These are phyloP conservation scores for Cydonia oblonga DNA, from an alignment of 331 rosid genomes.

Conservation along the genomic window DNA sequence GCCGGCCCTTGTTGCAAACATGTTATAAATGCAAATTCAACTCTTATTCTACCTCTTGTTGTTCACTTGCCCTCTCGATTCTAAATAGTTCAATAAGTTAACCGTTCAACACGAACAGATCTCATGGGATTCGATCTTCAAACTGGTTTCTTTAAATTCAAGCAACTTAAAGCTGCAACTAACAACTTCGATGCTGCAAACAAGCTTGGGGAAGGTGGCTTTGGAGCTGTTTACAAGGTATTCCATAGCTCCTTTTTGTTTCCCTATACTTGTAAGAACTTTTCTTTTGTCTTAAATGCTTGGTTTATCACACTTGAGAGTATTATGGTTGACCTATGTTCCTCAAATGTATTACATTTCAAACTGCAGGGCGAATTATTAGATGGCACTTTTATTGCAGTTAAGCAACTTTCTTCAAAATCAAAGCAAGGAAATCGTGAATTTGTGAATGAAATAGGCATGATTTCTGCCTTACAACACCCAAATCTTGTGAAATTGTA, in stretches of 20 bases:
- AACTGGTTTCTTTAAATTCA: conserved; percentile 12
- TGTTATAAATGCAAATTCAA: too few relatives aligned
- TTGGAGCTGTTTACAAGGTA: conserved; percentile 20
- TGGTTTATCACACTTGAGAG: too few relatives aligned
- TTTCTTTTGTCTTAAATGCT: too few relatives aligned
- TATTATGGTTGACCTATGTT: too few relatives aligned
- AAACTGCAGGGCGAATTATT: conserved; percentile 3
- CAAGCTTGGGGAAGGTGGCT: conserved; percentile 26
- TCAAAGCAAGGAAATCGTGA: conserved; percentile 15
- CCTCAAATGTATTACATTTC: too few relatives aligned
- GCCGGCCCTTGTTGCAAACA: too few relatives aligned
- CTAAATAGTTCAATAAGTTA: neutral
- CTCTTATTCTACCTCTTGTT: too few relatives aligned
- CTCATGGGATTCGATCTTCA: conserved; percentile 16
- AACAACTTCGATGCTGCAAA: conserved; percentile 12
- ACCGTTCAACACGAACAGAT: conserved; percentile 4
- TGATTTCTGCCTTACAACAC: conserved; percentile 5
- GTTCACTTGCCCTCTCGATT: too few relatives aligned
- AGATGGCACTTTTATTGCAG: conserved; percentile 14
- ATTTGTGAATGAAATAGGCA: conserved; percentile 17
- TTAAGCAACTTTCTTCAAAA: conserved; percentile 14
- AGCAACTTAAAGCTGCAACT: conserved; percentile 13
- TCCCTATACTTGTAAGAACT: too few relatives aligned
- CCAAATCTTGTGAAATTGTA: conserved; percentile 4
- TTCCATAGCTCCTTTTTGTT: neutral